phyloP scores from a whole-genome alignment of 140 eudicot genomes.

The Cichorium intybus region DNA sequence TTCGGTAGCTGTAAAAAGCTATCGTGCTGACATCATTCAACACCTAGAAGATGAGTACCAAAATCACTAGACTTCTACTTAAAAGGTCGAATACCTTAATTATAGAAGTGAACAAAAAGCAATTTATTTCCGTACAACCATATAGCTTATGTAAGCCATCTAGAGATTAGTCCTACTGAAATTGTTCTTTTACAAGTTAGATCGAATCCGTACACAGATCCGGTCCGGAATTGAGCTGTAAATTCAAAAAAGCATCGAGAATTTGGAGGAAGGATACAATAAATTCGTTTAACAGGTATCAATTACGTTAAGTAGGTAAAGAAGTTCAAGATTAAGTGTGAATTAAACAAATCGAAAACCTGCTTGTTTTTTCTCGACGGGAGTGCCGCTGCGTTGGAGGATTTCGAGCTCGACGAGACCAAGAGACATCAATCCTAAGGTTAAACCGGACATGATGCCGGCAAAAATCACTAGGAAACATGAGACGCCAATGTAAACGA shows the following conservation, averaged over 20 bases:
- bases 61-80: background rate
- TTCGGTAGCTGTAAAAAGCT: background rate
- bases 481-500: constrained; percentile 65
- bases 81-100: background rate
- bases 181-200: background rate
- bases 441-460: constrained; percentile 89
- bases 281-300: background rate
- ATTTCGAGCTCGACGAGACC: constrained; percentile 96
- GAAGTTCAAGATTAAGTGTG: background rate
- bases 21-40: background rate
- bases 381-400: constrained; percentile 84
- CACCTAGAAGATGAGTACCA: constrained; percentile 4
- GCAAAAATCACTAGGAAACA: constrained; percentile 71
- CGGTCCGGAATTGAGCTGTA: background rate
- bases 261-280: background rate
- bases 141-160: background rate
- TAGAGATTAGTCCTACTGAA: background rate
- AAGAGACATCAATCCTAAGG: constrained; percentile 89
- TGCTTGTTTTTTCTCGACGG: constrained; percentile 75
- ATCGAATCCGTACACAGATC: background rate
- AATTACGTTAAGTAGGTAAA: background rate
- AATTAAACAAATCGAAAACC: constrained; percentile 26
- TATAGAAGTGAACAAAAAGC: constrained; percentile 8
- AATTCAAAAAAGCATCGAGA: background rate
- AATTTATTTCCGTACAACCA: background rate